A percentile compares a stretch with the other conserved stretches of the same genome.
phyloP scores from a whole-genome alignment of 345 rosid species.

The Populus pruinosa region DNA sequence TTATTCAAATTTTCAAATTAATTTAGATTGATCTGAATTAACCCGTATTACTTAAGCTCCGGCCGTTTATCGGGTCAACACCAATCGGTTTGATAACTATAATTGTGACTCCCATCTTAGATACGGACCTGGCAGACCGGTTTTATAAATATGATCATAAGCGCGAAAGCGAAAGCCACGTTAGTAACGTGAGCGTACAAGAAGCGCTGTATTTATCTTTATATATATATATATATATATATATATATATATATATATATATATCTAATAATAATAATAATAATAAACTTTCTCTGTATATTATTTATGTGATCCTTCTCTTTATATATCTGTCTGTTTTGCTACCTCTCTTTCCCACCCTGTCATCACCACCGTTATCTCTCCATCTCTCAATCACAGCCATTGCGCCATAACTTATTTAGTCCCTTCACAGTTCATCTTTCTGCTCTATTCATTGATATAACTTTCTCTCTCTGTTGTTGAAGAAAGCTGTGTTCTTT shows the following conservation, averaged over 20 bases:
- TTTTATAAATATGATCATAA: too few relatives aligned
- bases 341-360: neutral
- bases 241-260: too few relatives aligned
- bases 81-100: too few relatives aligned
- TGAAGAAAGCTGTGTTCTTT: neutral
- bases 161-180: too few relatives aligned
- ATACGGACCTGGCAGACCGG: too few relatives aligned
- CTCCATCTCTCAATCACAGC: neutral
- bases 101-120: too few relatives aligned
- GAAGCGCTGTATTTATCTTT: constrained; percentile 6
- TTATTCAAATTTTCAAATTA: accelerated
- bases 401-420: neutral
- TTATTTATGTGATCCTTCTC: neutral
- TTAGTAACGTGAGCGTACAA: too few relatives aligned
- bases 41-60: too few relatives aligned
- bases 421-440: neutral
- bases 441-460: neutral
- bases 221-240: neutral
- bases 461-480: neutral
- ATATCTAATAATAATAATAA: too few relatives aligned
- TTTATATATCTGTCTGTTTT: neutral
- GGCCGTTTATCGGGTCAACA: too few relatives aligned
- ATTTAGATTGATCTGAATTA: accelerated
- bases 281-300: neutral
- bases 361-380: neutral